Conservation (phyloP, 225 moss, liverwort and hornwort species). For the Pseudoscleropodium purum region DNA sequence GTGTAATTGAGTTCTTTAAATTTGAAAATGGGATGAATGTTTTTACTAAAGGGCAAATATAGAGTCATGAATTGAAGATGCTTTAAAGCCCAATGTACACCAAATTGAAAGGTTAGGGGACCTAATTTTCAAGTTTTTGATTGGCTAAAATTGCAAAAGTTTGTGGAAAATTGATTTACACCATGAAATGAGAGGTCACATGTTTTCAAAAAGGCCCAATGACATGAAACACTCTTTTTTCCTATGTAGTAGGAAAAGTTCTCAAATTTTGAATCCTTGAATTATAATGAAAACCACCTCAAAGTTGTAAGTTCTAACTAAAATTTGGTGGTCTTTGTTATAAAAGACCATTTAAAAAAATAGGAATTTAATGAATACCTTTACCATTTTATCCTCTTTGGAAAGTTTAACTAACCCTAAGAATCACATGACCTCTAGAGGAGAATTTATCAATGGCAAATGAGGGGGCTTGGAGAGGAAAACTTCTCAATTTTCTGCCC, state of each 20-base stretch:
- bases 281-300: fast-evolving
- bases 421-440: neutral
- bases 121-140: neutral
- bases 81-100: fast-evolving
- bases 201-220: neutral
- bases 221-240: fast-evolving
- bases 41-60: fast-evolving
- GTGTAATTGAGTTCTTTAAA: neutral
- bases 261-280: fast-evolving
- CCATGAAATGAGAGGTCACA: fast-evolving
- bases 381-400: neutral
- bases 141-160: fast-evolving
- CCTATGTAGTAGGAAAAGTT: fast-evolving
- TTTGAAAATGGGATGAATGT: neutral
- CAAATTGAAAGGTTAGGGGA: neutral
- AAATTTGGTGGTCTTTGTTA: fast-evolving
- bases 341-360: too few species aligned
- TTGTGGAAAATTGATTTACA: fast-evolving
- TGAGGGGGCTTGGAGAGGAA: fast-evolving
- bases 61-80: neutral
- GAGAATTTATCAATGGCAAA: neutral
- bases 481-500: neutral
- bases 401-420: fast-evolving
- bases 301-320: fast-evolving
- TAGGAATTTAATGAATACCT: too few species aligned